These are phyloP conservation scores for Helotiales sp. DNA, from an alignment of 2,329 filamentous ascomycete genomes.

Conservation along the genomic window DNA sequence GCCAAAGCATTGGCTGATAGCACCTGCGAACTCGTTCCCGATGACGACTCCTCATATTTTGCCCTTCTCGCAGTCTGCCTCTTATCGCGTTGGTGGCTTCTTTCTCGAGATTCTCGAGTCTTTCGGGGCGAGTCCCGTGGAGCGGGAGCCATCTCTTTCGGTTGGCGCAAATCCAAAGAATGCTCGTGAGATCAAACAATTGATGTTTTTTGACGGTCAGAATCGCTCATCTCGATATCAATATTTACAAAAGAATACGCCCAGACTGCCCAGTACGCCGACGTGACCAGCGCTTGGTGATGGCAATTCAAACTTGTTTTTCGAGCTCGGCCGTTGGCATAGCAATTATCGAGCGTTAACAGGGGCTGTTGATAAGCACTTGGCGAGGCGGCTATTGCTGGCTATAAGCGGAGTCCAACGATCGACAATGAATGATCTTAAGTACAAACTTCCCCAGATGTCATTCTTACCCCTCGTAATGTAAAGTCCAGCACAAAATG, in stretches of 20 bases:
- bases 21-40: conserved; percentile 37
- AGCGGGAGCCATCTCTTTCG: conserved; percentile 33
- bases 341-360: conserved; percentile 15
- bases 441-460: conserved; percentile 17
- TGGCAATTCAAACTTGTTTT: conserved; percentile 8
- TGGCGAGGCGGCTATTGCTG: conserved; percentile 8
- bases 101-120: conserved; percentile 33
- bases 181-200: background rate
- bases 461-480: conserved; percentile 14
- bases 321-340: conserved; percentile 12
- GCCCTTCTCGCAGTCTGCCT: conserved; percentile 32
- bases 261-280: conserved; percentile 7
- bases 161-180: background rate
- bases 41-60: conserved; percentile 30
- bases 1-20: conserved; percentile 42
- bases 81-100: conserved; percentile 32
- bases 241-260: conserved; percentile 13
- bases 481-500: conserved; percentile 32
- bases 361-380: background rate
- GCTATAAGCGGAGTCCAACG: no score
- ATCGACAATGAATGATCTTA: no score
- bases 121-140: conserved; percentile 35
- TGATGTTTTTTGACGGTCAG: background rate
- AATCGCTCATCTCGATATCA: background rate
- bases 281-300: background rate